Evolutionary conservation across 2,329 filamentous ascomycete genomes (phyloP), one percentile per base, ranked within the genome.

Genomic region (Ascochyta viciae-villosae): DNA sequence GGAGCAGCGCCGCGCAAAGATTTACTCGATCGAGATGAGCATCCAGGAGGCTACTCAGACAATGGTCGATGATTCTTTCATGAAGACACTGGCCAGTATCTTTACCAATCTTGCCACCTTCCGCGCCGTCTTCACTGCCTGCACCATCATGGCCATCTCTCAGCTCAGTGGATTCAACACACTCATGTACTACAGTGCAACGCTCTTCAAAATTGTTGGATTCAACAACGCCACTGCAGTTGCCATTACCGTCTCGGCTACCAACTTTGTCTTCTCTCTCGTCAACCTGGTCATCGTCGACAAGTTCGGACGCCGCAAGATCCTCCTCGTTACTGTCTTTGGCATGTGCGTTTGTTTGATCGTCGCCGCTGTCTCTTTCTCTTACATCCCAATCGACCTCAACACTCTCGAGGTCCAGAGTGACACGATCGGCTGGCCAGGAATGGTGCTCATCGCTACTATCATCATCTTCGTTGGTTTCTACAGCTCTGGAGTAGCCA

Each of bases 241-340:
- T 1, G 91, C 91, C 1, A 83, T 96, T 56, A 88, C 86, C 1
- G 89, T 96, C 8, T 91, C 92, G 0, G 81, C 88, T 39, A 94
- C 92, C 24, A 96, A 96, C 71, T 93, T 95, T 67, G 64, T 88
- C 43, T 91, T 94, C 70, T 95, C 91, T 0, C 77, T 90, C n/a
- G 78, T 87, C 46, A 91, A 91, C 16, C 83, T 96, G 52, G 77
- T 87, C 23, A 80, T 92, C 22, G 92, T 96, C 61, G 92, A 96
- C 75, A 87, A 83, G 22, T 83, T 96, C 49, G 92, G 92, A 1
- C 85, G 92, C 16, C 85, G 92, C 35, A 85, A 87, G 24, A 90
- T 95, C 39, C 81, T 70, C 13, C 48, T 70, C 4, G 50, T 68
- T 27, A 69, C 66, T 2, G 53, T 69, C 2, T 50, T 64, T 94